Conservation (phyloP, 495 filamentous ascomycete genomes). For the Penicillium cosmopolitanum region DNA sequence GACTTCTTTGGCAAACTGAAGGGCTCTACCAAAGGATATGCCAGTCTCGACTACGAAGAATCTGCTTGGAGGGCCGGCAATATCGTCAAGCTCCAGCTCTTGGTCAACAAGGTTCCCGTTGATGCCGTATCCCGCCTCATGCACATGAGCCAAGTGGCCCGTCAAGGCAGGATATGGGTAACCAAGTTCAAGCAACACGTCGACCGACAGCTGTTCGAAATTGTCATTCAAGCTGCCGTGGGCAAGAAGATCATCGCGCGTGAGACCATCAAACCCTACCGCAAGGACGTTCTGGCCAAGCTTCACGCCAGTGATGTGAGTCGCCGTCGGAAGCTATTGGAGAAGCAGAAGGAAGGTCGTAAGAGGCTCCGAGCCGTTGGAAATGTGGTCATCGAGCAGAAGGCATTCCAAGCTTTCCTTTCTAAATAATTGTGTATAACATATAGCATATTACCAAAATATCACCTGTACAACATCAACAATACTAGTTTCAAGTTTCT, state of each 20-base stretch:
- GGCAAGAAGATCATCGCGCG: conserved; percentile 84
- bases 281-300: conserved; percentile 93
- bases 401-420: conserved; percentile 90
- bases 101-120: conserved; percentile 91
- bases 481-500: neutral
- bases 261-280: conserved; percentile 94
- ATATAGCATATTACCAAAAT: conserved; percentile 13
- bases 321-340: conserved; percentile 81
- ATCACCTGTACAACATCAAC: conserved; percentile 10
- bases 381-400: conserved; percentile 89
- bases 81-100: conserved; percentile 86
- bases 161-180: conserved; percentile 84
- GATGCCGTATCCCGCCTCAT: conserved; percentile 93
- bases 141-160: conserved; percentile 74
- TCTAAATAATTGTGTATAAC: conserved; percentile 52
- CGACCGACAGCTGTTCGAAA: conserved; percentile 92
- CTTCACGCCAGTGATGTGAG: conserved; percentile 89
- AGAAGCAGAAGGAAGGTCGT: conserved; percentile 95
- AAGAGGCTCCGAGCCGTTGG: conserved; percentile 76
- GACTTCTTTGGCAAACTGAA: conserved; percentile 98
- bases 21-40: conserved; percentile 80
- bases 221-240: conserved; percentile 89
- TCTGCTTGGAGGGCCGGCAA: conserved; percentile 80
- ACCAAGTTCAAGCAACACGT: conserved; percentile 97
- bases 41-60: conserved; percentile 93